Base-by-base conservation (phyloP, 106 monocot genomes). In the Ottelia alismoides region DNA sequence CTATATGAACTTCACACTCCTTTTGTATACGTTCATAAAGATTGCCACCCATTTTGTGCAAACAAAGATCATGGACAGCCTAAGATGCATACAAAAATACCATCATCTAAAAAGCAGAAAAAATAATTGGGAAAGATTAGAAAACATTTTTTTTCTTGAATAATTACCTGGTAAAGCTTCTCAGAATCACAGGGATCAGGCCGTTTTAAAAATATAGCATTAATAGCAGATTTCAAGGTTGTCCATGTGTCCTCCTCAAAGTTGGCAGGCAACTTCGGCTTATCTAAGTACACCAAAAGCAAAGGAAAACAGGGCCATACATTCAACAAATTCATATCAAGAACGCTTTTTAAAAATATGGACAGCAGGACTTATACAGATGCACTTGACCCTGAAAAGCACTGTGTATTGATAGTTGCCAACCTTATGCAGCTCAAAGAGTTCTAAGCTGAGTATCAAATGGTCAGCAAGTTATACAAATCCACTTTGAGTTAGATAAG, bases 161-260 rank as follows among this genome's bases (percentile, higher is more conserved):
- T 7, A 30, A 28, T 20, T 64, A 91, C 98, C 86, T 99, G 98
- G 71, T 90, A 99, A 48, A 99, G 90, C 32, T 90, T 90, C 60
- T 99, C 98, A 43, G 71, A 80, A 52, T 85, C 82, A 61, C 89
- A 99, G n/a, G 85, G 69, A 69, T 85, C 70, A 53, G 82, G 85
- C 53, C 79, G 60, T 79, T 91, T 99, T 57, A 90, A 58, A 74
- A 90, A 99, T 61, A 99, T 99, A 63, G 90, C 79, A 48, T 53
- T 76, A 22, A 86, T 86, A 51, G 98, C 98, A 53, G 68, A 79
- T 28, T 86, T 90, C 61, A 99, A 70, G 56, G 58, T 83, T 55
- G 63, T 77, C 98, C 98, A 99, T 46, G 85, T 99, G 61, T 99
- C 72, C 53, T 86, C 86, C 72, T 99, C 98, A 51, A 99, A 99